phyloP scores from a whole-genome alignment of 306 rosid genomes.

The Begonia loranthoides region DNA sequence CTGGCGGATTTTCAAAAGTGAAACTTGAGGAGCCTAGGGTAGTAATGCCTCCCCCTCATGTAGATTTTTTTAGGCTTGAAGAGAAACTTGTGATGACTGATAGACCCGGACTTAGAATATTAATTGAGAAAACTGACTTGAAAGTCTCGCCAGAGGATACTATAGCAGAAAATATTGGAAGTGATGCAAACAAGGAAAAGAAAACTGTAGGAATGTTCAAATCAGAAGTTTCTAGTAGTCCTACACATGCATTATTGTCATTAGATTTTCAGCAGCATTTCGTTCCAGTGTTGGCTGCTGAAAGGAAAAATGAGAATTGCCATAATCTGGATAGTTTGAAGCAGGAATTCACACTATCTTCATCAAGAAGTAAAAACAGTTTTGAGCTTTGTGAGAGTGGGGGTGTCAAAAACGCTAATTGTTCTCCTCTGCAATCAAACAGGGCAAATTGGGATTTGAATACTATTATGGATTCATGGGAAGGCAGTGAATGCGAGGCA shows the following conservation, averaged over 20 bases:
- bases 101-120: conserved; percentile 15
- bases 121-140: conserved; percentile 29
- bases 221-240: conserved; percentile 21
- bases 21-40: conserved; percentile 29
- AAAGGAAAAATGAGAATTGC: conserved; percentile 10
- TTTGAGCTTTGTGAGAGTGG: conserved; percentile 11
- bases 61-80: conserved; percentile 22
- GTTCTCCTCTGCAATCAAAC: conserved; percentile 23
- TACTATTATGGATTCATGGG: conserved; percentile 95
- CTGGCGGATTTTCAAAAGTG: conserved; percentile 14
- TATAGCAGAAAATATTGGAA: conserved; percentile 24
- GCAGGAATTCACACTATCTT: conserved; percentile 4
- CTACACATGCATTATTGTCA: conserved; percentile 30
- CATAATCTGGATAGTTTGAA: conserved; percentile 23
- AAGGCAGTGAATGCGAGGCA: conserved; percentile 32
- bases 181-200: conserved; percentile 16
- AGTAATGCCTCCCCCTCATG: conserved; percentile 7
- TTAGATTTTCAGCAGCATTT: conserved; percentile 31
- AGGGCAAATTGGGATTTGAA: conserved; percentile 97
- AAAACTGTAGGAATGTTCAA: conserved; percentile 22
- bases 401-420: conserved; percentile 15
- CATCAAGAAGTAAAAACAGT: no score
- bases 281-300: conserved; percentile 21
- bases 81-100: conserved; percentile 20
- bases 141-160: conserved; percentile 33